These are phyloP conservation scores for Puccinia hordei DNA, from an alignment of 1,284 basidiomycete genomes.

Conservation along the genomic window DNA sequence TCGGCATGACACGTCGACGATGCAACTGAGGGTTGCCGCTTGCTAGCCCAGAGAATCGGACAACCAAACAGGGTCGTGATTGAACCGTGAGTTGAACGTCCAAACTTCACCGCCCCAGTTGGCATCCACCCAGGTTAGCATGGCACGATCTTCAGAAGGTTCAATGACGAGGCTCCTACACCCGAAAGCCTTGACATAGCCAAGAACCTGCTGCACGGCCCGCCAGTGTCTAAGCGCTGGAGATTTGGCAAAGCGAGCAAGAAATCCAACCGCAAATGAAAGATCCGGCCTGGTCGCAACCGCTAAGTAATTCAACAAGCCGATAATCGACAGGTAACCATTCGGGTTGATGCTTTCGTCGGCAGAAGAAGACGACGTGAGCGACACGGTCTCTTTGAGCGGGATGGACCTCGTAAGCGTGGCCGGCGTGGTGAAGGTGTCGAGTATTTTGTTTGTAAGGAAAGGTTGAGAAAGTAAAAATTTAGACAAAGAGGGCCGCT, in stretches of 20 bases:
- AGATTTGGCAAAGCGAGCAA: neutral
- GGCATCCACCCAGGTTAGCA: conserved; percentile 10
- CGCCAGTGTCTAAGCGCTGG: conserved; percentile 1
- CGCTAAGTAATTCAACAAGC: conserved; percentile 18
- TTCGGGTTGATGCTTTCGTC: conserved; percentile 11
- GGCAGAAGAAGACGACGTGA: neutral
- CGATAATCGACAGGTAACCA: conserved; percentile 20
- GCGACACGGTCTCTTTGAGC: neutral
- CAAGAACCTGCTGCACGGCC: neutral
- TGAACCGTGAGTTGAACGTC: neutral
- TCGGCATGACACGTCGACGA: neutral
- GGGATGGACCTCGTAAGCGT: neutral
- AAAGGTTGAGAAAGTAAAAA: conserved; percentile 6
- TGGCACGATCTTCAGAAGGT: neutral
- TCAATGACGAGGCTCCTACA: neutral
- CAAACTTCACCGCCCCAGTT: conserved; percentile 23
- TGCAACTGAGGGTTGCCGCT: neutral
- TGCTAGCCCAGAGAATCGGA: conserved; percentile 2
- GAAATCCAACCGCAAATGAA: conserved; percentile 12
- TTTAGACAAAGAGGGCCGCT: neutral
- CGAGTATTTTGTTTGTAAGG: neutral
- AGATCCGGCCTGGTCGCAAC: conserved; percentile 13
- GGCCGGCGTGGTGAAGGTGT: neutral
- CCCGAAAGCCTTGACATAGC: neutral
- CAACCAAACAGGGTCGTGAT: neutral